Conservation (phyloP, 2,329 filamentous ascomycete species). For the Fusarium burgessii region DNA sequence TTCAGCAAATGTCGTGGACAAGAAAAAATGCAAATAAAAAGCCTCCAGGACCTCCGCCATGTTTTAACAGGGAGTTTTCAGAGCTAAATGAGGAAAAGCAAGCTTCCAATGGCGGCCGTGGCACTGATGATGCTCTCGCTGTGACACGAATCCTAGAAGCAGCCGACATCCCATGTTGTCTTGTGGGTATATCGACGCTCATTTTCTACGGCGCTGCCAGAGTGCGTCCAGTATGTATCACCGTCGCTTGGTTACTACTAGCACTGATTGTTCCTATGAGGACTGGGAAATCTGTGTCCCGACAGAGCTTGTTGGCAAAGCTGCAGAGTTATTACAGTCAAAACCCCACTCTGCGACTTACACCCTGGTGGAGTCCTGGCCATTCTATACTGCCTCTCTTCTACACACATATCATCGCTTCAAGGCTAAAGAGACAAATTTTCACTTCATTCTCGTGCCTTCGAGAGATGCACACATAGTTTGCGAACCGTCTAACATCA, state of each 20-base stretch:
- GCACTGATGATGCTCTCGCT: slow-evolving; percentile 4
- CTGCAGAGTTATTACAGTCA: neutral
- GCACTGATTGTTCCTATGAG: too few species aligned
- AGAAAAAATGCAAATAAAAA: fast-evolving
- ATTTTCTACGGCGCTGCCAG: slow-evolving; percentile 10
- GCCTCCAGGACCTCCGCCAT: fast-evolving
- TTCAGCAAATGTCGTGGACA: neutral
- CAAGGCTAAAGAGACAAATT: fast-evolving
- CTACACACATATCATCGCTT: neutral
- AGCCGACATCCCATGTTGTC: neutral
- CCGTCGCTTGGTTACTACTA: too few species aligned
- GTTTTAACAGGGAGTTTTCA: too few species aligned
- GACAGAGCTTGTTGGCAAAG: neutral
- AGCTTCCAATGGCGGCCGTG: neutral
- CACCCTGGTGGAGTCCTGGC: fast-evolving
- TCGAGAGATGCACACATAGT: neutral
- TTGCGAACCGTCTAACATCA: neutral
- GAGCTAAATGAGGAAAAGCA: too few species aligned
- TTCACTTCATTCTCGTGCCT: neutral
- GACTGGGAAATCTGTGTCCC: slow-evolving; percentile 13
- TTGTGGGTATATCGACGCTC: neutral
- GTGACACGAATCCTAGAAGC: neutral
- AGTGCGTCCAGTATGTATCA: neutral
- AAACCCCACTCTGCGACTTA: neutral
- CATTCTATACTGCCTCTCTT: too few species aligned